Evolutionary conservation across 208 protist species (phyloP).

Genomic region (Leishmania major): DNA sequence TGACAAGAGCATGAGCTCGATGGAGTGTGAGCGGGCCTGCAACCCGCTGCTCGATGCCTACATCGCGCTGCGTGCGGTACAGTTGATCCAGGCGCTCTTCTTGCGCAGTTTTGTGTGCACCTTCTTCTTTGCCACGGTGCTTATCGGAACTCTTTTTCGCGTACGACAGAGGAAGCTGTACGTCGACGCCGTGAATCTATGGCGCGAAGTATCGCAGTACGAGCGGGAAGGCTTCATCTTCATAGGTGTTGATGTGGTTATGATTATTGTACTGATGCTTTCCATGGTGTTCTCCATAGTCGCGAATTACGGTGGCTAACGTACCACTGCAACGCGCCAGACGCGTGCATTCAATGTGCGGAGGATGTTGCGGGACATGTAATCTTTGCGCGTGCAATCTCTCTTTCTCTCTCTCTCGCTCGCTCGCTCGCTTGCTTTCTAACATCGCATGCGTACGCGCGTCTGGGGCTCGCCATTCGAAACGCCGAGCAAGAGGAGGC

Average conservation of each 20-base stretch:
- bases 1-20: conserved; percentile 71
- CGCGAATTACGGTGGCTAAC: conserved; percentile 37
- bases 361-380: neutral
- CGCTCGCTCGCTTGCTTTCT: neutral
- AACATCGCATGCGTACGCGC: neutral
- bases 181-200: conserved; percentile 82
- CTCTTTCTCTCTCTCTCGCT: no score
- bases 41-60: conserved; percentile 83
- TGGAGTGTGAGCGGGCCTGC: conserved; percentile 81
- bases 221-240: conserved; percentile 71
- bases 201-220: conserved; percentile 63
- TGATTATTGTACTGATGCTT: conserved; percentile 65
- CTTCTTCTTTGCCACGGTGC: conserved; percentile 33
- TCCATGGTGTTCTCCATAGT: conserved; percentile 77
- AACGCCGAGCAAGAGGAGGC: no score
- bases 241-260: conserved; percentile 51
- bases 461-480: neutral
- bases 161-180: conserved; percentile 56
- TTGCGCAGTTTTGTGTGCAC: conserved; percentile 50
- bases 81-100: conserved; percentile 62
- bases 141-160: conserved; percentile 55
- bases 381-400: neutral
- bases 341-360: neutral
- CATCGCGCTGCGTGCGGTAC: conserved; percentile 60
- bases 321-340: neutral